Conservation (phyloP, 2,329 filamentous ascomycete species). For the Lecanoromycetidae sp. region DNA sequence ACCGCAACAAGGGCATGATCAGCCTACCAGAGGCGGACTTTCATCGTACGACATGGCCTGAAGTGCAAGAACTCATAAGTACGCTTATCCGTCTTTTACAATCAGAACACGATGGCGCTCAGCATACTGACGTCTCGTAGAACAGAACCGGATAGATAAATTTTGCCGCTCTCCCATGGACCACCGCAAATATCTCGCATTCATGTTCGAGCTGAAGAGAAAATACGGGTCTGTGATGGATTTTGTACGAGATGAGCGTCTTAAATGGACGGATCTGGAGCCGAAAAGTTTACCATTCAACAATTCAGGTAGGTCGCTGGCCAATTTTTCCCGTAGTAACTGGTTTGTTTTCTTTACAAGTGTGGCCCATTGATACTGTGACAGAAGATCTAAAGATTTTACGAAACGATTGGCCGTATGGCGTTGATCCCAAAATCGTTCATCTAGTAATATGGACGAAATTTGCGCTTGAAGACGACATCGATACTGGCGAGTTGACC, state of each 20-base stretch:
- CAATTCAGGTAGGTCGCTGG: constrained; percentile 27
- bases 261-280: constrained; percentile 51
- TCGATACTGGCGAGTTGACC: constrained; percentile 54
- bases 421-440: constrained; percentile 61
- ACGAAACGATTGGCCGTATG: constrained; percentile 91
- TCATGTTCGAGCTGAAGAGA: constrained; percentile 49
- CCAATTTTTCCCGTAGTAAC: background rate
- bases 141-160: constrained; percentile 54
- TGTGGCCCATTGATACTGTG: background rate
- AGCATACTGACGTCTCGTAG: constrained; percentile 26
- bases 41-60: constrained; percentile 52
- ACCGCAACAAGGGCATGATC: constrained; percentile 61
- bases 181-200: constrained; percentile 64
- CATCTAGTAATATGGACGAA: constrained; percentile 93
- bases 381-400: constrained; percentile 59
- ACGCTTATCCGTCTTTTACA: constrained; percentile 20
- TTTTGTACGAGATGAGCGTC: constrained; percentile 59
- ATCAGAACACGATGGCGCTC: background rate
- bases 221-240: constrained; percentile 65
- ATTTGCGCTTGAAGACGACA: constrained; percentile 62
- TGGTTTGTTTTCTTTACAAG: background rate
- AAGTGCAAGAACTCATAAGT: constrained; percentile 52
- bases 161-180: constrained; percentile 70
- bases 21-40: constrained; percentile 58
- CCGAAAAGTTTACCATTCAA: constrained; percentile 33